These are phyloP conservation scores for Wallacemonas rigidus DNA, from an alignment of 208 protist species.

Conservation along the genomic window DNA sequence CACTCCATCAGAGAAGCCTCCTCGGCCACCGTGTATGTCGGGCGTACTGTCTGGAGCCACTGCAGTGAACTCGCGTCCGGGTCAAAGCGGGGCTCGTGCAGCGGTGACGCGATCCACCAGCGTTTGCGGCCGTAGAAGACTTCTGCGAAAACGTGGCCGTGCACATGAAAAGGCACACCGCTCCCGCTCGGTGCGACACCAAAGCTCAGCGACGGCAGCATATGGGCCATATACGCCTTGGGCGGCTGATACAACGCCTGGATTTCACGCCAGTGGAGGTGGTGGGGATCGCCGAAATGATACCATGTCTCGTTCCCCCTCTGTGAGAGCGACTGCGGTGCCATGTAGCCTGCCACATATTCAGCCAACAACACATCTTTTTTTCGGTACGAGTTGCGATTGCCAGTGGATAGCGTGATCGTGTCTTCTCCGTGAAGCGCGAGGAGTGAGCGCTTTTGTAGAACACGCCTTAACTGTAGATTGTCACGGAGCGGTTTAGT, in stretches of 20 bases:
- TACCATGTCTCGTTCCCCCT: slow-evolving; percentile 35
- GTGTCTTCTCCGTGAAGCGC: slow-evolving; percentile 28
- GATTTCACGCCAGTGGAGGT: slow-evolving; percentile 28
- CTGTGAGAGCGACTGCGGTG: slow-evolving; percentile 18
- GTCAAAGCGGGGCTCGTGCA: slow-evolving; percentile 27
- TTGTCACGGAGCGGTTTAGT: neutral
- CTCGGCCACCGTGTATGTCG: slow-evolving; percentile 20
- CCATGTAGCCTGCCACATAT: slow-evolving; percentile 26
- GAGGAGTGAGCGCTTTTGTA: slow-evolving; percentile 26
- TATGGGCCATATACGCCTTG: slow-evolving; percentile 20
- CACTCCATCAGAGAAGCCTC: slow-evolving; percentile 20
- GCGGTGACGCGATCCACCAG: slow-evolving; percentile 36
- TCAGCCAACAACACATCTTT: slow-evolving; percentile 15
- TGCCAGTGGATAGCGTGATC: slow-evolving; percentile 41
- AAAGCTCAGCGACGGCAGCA: slow-evolving; percentile 38
- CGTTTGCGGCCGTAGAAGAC: slow-evolving; percentile 42
- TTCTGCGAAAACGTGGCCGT: slow-evolving; percentile 53
- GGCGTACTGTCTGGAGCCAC: slow-evolving; percentile 28
- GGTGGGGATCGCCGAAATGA: slow-evolving; percentile 46
- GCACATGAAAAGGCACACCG: slow-evolving; percentile 55
- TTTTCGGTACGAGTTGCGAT: slow-evolving; percentile 47
- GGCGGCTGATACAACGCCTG: slow-evolving; percentile 26
- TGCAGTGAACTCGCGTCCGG: slow-evolving; percentile 36
- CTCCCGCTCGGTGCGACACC: slow-evolving; percentile 42
- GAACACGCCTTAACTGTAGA: neutral